Percentiles rank a stretch among this genome's conserved stretches.
phyloP scores from a whole-genome alignment of 2,329 filamentous ascomycete species.

The Claviceps humidiphila region DNA sequence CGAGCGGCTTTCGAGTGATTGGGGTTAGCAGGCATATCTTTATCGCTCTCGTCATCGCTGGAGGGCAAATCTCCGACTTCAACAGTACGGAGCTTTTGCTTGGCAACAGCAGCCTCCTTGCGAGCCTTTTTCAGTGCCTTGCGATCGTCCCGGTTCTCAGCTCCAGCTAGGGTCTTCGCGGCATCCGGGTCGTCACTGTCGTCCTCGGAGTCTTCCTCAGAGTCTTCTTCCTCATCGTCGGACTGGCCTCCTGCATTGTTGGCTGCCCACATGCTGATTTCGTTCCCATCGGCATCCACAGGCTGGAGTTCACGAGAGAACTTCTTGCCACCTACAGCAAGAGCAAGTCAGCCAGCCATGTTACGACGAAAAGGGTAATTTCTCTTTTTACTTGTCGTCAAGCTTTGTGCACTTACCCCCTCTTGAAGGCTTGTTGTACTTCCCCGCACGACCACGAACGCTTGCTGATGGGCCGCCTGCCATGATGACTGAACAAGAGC shows the following conservation, averaged over 20 bases:
- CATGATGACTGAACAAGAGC: conserved; percentile 23
- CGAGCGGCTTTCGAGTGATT: conserved; percentile 74
- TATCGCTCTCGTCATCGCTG: conserved; percentile 49
- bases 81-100: conserved; percentile 55
- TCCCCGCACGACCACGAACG: conserved; percentile 72
- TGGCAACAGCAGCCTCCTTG: conserved; percentile 78
- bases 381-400: neutral
- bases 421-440: conserved; percentile 86
- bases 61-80: conserved; percentile 79
- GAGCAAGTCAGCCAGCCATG: neutral
- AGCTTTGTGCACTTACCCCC: conserved; percentile 50
- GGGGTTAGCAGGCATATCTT: conserved; percentile 72
- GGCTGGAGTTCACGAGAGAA: conserved; percentile 88
- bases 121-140: conserved; percentile 77
- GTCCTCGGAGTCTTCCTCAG: conserved; percentile 38
- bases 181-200: conserved; percentile 34
- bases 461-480: conserved; percentile 29
- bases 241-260: conserved; percentile 40
- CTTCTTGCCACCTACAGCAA: conserved; percentile 69
- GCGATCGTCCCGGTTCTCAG: conserved; percentile 67
- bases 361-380: neutral
- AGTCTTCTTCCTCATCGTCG: conserved; percentile 40
- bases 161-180: conserved; percentile 30
- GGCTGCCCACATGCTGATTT: conserved; percentile 76
- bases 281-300: conserved; percentile 77